Conservation (phyloP, 1,284 basidiomycete genomes). For the Boletus semigastroideus region DNA sequence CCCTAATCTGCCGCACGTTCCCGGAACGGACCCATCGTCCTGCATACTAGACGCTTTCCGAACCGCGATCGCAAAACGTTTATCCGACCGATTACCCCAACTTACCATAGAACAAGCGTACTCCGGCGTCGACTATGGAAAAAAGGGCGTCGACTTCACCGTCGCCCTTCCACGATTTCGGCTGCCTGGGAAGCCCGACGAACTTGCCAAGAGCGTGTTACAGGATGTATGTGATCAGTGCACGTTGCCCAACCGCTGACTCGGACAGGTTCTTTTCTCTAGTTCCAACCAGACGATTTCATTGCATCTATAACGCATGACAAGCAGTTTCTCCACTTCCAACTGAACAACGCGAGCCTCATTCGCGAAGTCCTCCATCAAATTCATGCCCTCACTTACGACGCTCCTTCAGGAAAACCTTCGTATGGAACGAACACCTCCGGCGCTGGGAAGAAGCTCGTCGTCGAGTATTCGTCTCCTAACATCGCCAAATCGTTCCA, state of each 20-base stretch:
- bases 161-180: constrained; percentile 91
- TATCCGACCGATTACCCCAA: constrained; percentile 68
- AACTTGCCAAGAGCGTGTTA: constrained; percentile 74
- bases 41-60: constrained; percentile 84
- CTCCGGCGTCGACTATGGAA: constrained; percentile 84
- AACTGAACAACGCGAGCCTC: constrained; percentile 66
- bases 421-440: constrained; percentile 75
- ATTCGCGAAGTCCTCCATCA: constrained; percentile 78
- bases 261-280: background rate
- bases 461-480: constrained; percentile 92
- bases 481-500: constrained; percentile 99
- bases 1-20: constrained; percentile 37
- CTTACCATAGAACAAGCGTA: constrained; percentile 78
- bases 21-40: constrained; percentile 69
- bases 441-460: constrained; percentile 78
- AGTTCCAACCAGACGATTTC: constrained; percentile 72
- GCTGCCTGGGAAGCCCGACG: constrained; percentile 81
- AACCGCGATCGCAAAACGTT: constrained; percentile 76
- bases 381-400: constrained; percentile 74
- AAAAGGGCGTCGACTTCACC: constrained; percentile 91
- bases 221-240: constrained; percentile 55
- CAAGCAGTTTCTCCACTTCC: constrained; percentile 85
- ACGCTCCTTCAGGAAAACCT: constrained; percentile 49
- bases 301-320: constrained; percentile 67
- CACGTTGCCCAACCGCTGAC: constrained; percentile 3